Evolutionary conservation across 2,329 filamentous ascomycete species (phyloP).

Genomic region (Talaromyces verruculosus): DNA sequence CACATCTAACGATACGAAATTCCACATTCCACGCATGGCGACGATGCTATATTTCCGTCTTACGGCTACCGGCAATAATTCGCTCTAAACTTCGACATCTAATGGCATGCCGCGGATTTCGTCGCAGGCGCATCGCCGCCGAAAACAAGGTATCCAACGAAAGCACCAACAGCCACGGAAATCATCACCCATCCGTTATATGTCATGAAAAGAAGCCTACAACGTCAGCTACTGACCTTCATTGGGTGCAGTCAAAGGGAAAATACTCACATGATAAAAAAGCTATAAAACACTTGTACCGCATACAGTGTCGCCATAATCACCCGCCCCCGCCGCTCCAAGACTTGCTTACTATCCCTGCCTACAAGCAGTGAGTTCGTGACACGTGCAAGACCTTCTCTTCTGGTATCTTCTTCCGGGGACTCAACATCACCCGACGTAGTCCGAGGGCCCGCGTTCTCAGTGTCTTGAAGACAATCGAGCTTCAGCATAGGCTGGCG

Average conservation of each 20-base stretch:
- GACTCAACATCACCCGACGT: background rate
- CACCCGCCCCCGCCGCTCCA: conserved; percentile 68
- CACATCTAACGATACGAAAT: background rate
- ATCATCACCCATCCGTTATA: conserved; percentile 99
- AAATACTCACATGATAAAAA: conserved; percentile 94
- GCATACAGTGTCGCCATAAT: conserved; percentile 83
- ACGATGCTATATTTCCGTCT: background rate
- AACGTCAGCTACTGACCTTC: background rate
- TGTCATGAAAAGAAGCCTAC: conserved; percentile 98
- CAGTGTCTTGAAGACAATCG: conserved; percentile 37
- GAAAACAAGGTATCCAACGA: conserved; percentile 83
- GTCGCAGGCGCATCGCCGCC: conserved; percentile 67
- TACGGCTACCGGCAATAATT: background rate
- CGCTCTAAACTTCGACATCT: too few relatives aligned
- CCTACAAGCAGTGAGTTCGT: conserved; percentile 74
- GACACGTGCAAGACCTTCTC: conserved; percentile 39
- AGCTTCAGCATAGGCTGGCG: conserved; percentile 23
- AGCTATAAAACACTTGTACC: conserved; percentile 95
- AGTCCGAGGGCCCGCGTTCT: conserved; percentile 31
- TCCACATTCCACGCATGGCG: background rate
- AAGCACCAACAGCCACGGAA: conserved; percentile 82
- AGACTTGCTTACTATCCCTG: conserved; percentile 60
- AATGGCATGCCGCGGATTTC: conserved; percentile 92
- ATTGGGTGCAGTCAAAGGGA: background rate
- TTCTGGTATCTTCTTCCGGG: conserved; percentile 14